These are phyloP conservation scores for Hygrophila difformis DNA, from an alignment of 257 asterid species.

Conservation along the genomic window DNA sequence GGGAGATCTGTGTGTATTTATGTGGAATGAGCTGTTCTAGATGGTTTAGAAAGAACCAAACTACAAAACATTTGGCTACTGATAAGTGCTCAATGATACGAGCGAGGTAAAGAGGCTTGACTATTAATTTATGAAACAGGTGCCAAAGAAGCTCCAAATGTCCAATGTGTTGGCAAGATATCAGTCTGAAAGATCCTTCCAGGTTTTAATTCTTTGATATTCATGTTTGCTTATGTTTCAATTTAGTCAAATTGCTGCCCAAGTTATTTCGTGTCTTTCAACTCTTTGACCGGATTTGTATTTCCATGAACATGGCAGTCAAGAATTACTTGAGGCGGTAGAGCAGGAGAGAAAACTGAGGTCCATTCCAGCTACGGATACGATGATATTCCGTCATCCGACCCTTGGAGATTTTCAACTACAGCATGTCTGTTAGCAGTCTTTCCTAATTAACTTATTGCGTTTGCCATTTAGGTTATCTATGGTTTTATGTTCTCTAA, in stretches of 20 bases:
- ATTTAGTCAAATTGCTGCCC: too few relatives aligned
- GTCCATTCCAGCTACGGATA: conserved; percentile 51
- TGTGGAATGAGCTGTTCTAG: too few relatives aligned
- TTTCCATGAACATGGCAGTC: conserved; percentile 39
- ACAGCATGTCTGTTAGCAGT: conserved; percentile 54
- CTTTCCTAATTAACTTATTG: conserved; percentile 7
- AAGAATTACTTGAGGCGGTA: conserved; percentile 81
- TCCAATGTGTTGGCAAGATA: conserved; percentile 93
- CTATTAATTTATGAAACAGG: conserved; percentile 36
- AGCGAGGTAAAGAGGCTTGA: conserved; percentile 12
- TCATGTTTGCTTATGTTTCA: too few relatives aligned
- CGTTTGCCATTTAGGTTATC: not conserved
- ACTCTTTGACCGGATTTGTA: conserved; percentile 2
- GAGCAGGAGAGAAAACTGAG: conserved; percentile 65
- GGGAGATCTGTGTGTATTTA: too few relatives aligned
- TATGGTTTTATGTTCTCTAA: conserved; percentile 9
- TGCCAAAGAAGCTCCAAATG: conserved; percentile 94
- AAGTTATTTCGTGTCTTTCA: conserved; percentile 1
- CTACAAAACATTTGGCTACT: not conserved
- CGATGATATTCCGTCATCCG: conserved; percentile 67
- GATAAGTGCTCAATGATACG: not conserved
- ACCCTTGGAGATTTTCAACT: conserved; percentile 65
- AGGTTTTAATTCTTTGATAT: conserved; percentile 39
- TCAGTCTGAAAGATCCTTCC: conserved; percentile 73
- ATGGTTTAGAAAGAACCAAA: too few relatives aligned